phyloP scores from a whole-genome alignment of 768 basidiomycete species.

The Mycena haematopus region DNA sequence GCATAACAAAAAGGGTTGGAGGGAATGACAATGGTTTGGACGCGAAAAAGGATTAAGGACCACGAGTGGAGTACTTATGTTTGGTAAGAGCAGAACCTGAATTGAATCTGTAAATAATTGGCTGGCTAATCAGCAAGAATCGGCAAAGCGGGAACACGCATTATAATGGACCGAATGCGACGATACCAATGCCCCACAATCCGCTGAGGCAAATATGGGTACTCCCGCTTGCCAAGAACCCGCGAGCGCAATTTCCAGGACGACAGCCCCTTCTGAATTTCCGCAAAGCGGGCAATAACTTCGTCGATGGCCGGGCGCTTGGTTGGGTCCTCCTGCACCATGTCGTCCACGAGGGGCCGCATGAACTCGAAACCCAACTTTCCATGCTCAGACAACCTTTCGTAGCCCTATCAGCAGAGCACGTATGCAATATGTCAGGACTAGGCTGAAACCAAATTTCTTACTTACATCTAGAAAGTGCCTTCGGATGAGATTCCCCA shows the following conservation, averaged over 20 bases:
- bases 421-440: not conserved
- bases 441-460: too few species aligned
- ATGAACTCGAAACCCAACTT: slow-evolving; percentile 40
- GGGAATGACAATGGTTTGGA: too few species aligned
- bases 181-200: slow-evolving; percentile 1
- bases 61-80: too few species aligned
- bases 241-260: slow-evolving; percentile 16
- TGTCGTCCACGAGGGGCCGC: slow-evolving; percentile 39
- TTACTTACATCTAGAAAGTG: slow-evolving; percentile 35
- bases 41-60: too few species aligned
- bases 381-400: not conserved
- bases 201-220: not conserved
- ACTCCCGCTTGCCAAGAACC: not conserved
- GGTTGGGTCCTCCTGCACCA: slow-evolving; percentile 44
- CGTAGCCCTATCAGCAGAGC: not conserved
- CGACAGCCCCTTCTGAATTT: not conserved
- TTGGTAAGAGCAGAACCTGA: too few species aligned
- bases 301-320: slow-evolving; percentile 47
- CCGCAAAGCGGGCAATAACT: slow-evolving; percentile 39
- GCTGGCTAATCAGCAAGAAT: not conserved
- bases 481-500: slow-evolving; percentile 40
- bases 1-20: too few species aligned
- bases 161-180: not conserved
- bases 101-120: too few species aligned
- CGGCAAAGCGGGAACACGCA: not conserved